Evolutionary conservation across 2,329 filamentous ascomycete genomes (phyloP), one percentile per base, ranked within the genome.

Genomic region (Rosellinia necatrix): DNA sequence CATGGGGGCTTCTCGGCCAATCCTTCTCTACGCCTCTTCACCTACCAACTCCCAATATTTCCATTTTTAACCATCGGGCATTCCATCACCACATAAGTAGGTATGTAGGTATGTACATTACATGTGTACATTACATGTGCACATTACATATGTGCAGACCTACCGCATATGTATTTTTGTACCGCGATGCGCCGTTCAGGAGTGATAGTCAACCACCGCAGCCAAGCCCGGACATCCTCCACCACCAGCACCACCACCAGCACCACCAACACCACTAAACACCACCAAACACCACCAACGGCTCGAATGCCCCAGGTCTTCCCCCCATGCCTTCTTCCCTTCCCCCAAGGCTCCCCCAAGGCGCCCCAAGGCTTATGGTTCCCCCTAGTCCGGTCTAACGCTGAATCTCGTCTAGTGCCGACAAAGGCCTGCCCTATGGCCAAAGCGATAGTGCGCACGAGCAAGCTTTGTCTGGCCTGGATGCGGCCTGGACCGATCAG

Each of bases 401-500:
- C n/a, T n/a, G n/a, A n/a, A n/a, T n/a, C n/a, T n/a, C 29, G 10
- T 32, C 29, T 4, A 32, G 3, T 32, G n/a, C n/a, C 29, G n/a
- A 32, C 10, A 32, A 32, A 12, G 27, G 35, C 24, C n/a, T n/a
- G n/a, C n/a, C n/a, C n/a, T n/a, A n/a, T n/a, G 24, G 22, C 27
- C 29, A 25, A 47, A 29, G 41, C n/a, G n/a, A n/a, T n/a, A n/a
- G n/a, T n/a, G n/a, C n/a, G n/a, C n/a, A n/a, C n/a, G n/a, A n/a
- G n/a, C n/a, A n/a, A 40, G 15, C 34, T 15, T n/a, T 12, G 4
- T n/a, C 6, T 7, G 34, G 13, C 5, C 34, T 8, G 32, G 29
- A 10, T 27, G 24, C 27, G 56, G 53, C 56, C 52, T 59, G 43
- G 56, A 53, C 47, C 48, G 25, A 55, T 34, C 25, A 44, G 40